Conservation (phyloP, 495 filamentous ascomycete species). For the Hamigera avellanea region DNA sequence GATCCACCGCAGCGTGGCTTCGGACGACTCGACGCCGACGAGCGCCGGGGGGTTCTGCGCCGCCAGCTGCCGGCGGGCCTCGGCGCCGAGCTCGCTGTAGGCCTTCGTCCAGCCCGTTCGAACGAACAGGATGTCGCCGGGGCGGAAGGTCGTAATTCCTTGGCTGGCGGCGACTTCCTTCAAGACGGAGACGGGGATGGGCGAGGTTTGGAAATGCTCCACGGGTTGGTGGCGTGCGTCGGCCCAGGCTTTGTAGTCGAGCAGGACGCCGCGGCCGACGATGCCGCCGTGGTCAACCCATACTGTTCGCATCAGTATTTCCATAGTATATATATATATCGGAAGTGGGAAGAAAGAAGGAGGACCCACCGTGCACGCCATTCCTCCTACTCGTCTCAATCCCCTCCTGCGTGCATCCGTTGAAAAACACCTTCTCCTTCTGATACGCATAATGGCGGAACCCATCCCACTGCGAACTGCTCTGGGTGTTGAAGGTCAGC, state of each 20-base stretch:
- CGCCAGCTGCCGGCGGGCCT: slow-evolving; percentile 18
- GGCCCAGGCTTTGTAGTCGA: slow-evolving; percentile 45
- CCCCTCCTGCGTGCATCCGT: slow-evolving; percentile 45
- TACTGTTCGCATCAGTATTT: slow-evolving; percentile 11
- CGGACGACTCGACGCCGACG: slow-evolving; percentile 33
- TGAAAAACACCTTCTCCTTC: slow-evolving; percentile 44
- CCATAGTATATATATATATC: too few relatives aligned
- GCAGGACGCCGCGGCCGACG: slow-evolving; percentile 44
- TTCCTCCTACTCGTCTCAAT: slow-evolving; percentile 34
- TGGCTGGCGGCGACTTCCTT: slow-evolving; percentile 23
- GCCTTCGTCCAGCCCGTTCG: slow-evolving; percentile 36
- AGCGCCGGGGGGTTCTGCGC: slow-evolving; percentile 17
- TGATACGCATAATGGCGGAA: slow-evolving; percentile 41
- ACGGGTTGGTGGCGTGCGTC: slow-evolving; percentile 21
- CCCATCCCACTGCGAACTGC: slow-evolving; percentile 45
- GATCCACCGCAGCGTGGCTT: slow-evolving; percentile 33
- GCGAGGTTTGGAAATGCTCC: slow-evolving; percentile 23
- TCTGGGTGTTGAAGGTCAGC: slow-evolving; percentile 51
- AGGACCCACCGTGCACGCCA: slow-evolving; percentile 32
- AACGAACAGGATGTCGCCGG: slow-evolving; percentile 46
- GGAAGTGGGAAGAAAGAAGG: not conserved
- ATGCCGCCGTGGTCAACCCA: slow-evolving; percentile 37
- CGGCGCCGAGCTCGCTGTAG: slow-evolving; percentile 21
- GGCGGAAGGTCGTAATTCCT: slow-evolving; percentile 23
- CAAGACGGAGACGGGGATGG: slow-evolving; percentile 30